Conservation (phyloP, 225 moss, liverwort and hornwort genomes). For the Antitrichia curtipendula region DNA sequence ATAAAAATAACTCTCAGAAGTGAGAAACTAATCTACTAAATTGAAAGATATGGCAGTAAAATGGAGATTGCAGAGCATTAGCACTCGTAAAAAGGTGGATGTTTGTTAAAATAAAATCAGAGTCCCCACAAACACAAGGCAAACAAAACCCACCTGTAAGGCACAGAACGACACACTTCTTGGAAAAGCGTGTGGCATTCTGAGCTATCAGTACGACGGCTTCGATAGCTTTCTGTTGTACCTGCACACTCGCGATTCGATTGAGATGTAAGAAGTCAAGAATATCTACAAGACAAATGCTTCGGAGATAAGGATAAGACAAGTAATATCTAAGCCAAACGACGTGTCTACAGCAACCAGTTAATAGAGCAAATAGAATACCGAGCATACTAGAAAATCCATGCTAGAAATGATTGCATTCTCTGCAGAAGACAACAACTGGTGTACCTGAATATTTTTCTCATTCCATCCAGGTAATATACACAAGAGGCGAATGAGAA, state of each 20-base stretch:
- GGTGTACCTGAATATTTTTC: conserved; percentile 77
- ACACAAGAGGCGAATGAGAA: conserved; percentile 71
- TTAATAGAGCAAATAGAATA: neutral
- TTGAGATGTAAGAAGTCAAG: neutral
- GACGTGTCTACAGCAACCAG: neutral
- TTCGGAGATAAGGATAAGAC: neutral
- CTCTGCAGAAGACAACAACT: neutral
- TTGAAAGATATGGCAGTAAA: neutral
- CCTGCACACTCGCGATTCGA: conserved; percentile 22
- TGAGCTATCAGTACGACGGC: conserved; percentile 54
- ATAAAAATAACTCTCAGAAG: neutral
- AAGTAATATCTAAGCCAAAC: neutral
- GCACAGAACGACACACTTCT: conserved; percentile 81
- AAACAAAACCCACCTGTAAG: conserved; percentile 28
- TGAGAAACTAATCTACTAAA: neutral
- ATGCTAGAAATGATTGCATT: neutral
- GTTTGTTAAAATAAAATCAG: neutral
- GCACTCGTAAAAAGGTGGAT: neutral
- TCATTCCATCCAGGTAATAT: conserved; percentile 91
- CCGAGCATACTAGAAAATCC: neutral
- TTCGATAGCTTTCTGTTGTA: conserved; percentile 89
- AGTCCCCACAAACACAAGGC: neutral
- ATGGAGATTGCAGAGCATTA: neutral
- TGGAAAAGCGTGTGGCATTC: conserved; percentile 57
- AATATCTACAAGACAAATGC: neutral